Conservation (phyloP, 306 rosid genomes). For the Rubus parviflorus region DNA sequence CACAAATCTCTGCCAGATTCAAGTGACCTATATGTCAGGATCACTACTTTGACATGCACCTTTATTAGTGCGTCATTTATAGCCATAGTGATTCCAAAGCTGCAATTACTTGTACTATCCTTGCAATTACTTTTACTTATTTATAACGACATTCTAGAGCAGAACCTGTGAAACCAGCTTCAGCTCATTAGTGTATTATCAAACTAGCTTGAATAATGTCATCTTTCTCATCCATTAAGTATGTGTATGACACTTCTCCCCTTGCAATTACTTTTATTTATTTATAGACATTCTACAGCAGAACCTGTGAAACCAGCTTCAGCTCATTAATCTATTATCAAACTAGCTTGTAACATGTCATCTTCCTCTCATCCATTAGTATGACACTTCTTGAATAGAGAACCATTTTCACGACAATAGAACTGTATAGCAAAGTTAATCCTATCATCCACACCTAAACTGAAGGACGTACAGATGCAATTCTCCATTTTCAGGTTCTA, state of each 20-base stretch:
- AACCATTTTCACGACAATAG: not conserved
- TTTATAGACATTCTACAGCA: not conserved
- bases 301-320: not conserved
- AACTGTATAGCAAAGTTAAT: not conserved
- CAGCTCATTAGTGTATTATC: not conserved
- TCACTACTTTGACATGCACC: not conserved
- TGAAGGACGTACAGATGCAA: not conserved
- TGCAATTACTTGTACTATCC: not conserved
- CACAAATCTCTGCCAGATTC: not conserved
- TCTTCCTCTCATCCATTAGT: not conserved
- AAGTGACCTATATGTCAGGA: not conserved
- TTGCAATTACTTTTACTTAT: not conserved
- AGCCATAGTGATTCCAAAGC: not conserved
- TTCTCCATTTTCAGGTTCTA: not conserved
- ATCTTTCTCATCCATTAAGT: not conserved
- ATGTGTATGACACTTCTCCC: not conserved
- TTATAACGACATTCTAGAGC: not conserved
- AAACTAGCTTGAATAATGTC: conserved; percentile 4
- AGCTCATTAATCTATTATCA: not conserved
- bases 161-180: not conserved
- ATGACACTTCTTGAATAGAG: conserved; percentile 2
- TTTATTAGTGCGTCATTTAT: not conserved
- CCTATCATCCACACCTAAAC: not conserved
- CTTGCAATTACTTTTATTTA: not conserved
- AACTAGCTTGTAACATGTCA: conserved; percentile 1